These are phyloP conservation scores for Pholiota adiposa DNA, from an alignment of 1,284 basidiomycete species.

Conservation along the genomic window DNA sequence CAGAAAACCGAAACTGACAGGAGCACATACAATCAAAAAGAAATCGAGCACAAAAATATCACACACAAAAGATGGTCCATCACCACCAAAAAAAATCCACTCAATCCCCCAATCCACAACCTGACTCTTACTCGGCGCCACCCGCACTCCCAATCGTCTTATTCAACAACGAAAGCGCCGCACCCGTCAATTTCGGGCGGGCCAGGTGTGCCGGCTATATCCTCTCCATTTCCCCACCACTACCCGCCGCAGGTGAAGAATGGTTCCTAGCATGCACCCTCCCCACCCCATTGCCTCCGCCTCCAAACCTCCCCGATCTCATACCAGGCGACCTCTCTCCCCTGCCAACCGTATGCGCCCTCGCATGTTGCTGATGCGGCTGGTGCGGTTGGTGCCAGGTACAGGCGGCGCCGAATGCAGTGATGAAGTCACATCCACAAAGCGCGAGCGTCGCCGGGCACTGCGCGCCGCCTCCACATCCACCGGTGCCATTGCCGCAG, in stretches of 20 bases:
- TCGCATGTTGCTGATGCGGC: not conserved
- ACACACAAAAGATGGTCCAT: no score
- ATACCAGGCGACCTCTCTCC: not conserved
- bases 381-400: not conserved
- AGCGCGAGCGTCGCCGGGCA: not conserved
- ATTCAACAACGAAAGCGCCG: not conserved
- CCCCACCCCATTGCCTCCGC: no score
- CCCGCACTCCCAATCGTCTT: not conserved
- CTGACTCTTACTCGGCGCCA: not conserved
- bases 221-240: not conserved
- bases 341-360: not conserved
- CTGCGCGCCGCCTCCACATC: not conserved
- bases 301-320: not conserved
- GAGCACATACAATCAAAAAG: no score
- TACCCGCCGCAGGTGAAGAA: not conserved
- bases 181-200: not conserved
- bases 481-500: no score
- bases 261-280: not conserved
- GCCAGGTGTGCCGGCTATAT: not conserved
- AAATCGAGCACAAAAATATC: no score
- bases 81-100: not conserved
- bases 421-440: not conserved
- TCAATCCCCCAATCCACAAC: not conserved
- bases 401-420: not conserved
- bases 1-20: no score